Conservation (phyloP, 208 protist genomes). For the Wallacemonas sp. region DNA sequence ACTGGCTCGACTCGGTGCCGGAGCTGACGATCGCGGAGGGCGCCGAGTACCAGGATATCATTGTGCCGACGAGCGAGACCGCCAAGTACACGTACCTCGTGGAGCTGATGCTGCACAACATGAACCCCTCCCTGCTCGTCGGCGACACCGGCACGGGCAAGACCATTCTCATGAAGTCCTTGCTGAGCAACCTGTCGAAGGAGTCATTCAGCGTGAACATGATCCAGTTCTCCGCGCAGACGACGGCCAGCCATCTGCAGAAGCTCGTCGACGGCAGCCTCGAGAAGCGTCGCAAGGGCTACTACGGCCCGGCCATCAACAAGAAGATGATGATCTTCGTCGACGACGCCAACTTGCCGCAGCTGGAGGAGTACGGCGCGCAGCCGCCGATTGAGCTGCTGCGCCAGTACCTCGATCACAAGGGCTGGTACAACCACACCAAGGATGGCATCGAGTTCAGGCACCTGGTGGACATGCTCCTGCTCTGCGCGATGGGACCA, state of each 20-base stretch:
- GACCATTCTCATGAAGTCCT: conserved; percentile 93
- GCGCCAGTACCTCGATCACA: conserved; percentile 96
- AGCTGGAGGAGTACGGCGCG: conserved; percentile 95
- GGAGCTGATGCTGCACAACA: conserved; percentile 77
- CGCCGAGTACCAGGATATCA: conserved; percentile 93
- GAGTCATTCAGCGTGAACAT: conserved; percentile 88
- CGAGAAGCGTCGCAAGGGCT: conserved; percentile 94
- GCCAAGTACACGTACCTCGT: conserved; percentile 93
- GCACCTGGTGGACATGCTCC: conserved; percentile 88
- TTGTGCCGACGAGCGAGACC: conserved; percentile 95
- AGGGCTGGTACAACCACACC: conserved; percentile 96
- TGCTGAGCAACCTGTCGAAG: conserved; percentile 80
- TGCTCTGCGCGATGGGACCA: conserved; percentile 95
- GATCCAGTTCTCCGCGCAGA: conserved; percentile 97
- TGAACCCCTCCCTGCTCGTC: conserved; percentile 87
- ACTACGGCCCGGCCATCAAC: conserved; percentile 95
- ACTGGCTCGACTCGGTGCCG: conserved; percentile 82
- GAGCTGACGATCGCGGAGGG: conserved; percentile 82
- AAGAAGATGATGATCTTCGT: conserved; percentile 96
- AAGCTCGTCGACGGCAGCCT: conserved; percentile 93
- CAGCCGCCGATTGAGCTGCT: conserved; percentile 97
- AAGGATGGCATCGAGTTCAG: conserved; percentile 91
- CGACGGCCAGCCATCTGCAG: conserved; percentile 91
- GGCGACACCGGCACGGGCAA: conserved; percentile 97
- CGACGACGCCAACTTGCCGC: conserved; percentile 96